Conservation (phyloP, 345 rosid genomes). For the Abelmoschus esculentus region DNA sequence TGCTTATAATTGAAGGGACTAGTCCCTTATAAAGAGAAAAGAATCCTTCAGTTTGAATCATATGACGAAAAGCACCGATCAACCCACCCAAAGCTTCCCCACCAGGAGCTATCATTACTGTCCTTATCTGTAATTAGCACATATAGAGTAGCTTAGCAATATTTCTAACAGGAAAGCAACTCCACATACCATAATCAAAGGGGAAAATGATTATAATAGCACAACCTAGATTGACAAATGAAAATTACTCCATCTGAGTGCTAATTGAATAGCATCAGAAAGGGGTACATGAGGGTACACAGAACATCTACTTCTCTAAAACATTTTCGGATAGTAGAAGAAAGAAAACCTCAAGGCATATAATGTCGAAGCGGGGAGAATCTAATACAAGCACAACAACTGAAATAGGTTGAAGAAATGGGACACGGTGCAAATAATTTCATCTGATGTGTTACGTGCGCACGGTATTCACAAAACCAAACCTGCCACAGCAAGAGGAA, state of each 20-base stretch:
- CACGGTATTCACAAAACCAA: neutral
- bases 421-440: neutral
- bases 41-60: constrained; percentile 78
- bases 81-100: constrained; percentile 90
- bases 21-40: constrained; percentile 89
- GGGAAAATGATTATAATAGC: neutral
- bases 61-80: constrained; percentile 61
- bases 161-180: neutral
- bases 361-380: neutral
- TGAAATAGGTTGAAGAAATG: neutral
- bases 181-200: neutral
- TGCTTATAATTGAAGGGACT: constrained; percentile 64
- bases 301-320: neutral
- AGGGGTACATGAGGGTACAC: neutral
- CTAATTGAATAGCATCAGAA: neutral
- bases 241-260: neutral
- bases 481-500: neutral
- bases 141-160: neutral
- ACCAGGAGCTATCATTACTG: constrained; percentile 83
- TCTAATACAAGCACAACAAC: neutral
- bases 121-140: constrained; percentile 50
- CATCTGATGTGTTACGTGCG: neutral
- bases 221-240: neutral
- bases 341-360: neutral
- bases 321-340: neutral